These are phyloP conservation scores for Tuber magnatum DNA, from an alignment of 495 filamentous ascomycete species.

Conservation along the genomic window DNA sequence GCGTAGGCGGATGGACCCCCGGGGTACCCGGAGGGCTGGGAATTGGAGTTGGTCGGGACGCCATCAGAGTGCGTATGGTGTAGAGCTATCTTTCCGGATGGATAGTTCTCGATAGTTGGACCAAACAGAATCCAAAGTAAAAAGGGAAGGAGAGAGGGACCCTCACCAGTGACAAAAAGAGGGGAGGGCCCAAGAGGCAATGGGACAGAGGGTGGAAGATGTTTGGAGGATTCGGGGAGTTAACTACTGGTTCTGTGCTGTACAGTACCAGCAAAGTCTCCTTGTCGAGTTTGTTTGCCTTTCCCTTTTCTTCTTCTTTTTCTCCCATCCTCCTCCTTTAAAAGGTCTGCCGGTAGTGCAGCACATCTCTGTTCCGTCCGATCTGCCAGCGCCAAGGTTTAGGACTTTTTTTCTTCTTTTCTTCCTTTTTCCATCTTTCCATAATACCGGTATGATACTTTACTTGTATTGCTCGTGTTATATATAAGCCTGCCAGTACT, in stretches of 20 bases:
- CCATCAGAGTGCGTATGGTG: not conserved
- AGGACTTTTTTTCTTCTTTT: not conserved
- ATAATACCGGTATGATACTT: too few relatives aligned
- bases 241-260: not conserved
- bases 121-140: not conserved
- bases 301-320: too few relatives aligned
- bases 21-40: constrained; percentile 25
- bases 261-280: too few relatives aligned
- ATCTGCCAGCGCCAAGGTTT: not conserved
- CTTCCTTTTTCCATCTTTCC: too few relatives aligned
- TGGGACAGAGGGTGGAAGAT: not conserved
- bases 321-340: not conserved
- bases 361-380: not conserved
- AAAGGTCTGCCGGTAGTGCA: not conserved
- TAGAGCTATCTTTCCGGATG: not conserved
- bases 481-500: too few relatives aligned
- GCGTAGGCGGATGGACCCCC: constrained; percentile 27
- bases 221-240: not conserved
- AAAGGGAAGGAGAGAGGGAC: not conserved
- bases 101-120: not conserved
- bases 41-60: constrained; percentile 9
- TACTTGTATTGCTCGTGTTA: too few relatives aligned
- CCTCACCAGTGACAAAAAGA: not conserved
- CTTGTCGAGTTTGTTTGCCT: not conserved
- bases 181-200: not conserved